Evolutionary conservation across 805 yeast species (phyloP).

Genomic region (Candida oleophila): DNA sequence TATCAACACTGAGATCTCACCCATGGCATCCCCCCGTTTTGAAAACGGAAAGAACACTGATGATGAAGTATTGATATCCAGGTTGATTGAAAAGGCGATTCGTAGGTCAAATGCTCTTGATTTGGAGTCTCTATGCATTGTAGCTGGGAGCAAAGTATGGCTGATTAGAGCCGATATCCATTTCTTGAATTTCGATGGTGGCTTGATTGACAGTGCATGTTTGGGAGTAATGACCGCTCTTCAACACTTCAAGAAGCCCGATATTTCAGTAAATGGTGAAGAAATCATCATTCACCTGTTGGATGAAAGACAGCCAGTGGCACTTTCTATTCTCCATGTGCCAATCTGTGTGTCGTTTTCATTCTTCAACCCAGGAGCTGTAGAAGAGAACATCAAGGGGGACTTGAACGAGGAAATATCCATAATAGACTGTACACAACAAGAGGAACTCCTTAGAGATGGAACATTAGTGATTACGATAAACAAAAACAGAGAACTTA

Average conservation of each 20-base stretch:
- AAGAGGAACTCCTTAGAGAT: conserved; percentile 74
- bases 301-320: conserved; percentile 83
- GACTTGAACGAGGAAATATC: conserved; percentile 57
- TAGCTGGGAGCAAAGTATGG: conserved; percentile 93
- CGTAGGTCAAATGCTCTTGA: conserved; percentile 89
- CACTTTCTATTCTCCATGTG: conserved; percentile 79
- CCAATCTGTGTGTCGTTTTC: conserved; percentile 89
- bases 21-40: conserved; percentile 86
- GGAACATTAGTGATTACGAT: conserved; percentile 83
- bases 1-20: conserved; percentile 81
- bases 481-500: conserved; percentile 86
- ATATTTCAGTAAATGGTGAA: conserved; percentile 62
- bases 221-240: conserved; percentile 87
- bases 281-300: conserved; percentile 65
- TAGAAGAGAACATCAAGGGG: conserved; percentile 71
- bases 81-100: conserved; percentile 89
- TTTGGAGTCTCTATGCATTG: conserved; percentile 83
- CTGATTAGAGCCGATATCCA: conserved; percentile 85
- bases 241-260: conserved; percentile 81
- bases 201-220: conserved; percentile 85
- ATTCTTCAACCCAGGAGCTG: conserved; percentile 68
- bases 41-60: conserved; percentile 73
- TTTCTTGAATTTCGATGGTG: conserved; percentile 88
- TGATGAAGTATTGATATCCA: conserved; percentile 75
- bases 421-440: conserved; percentile 70